Evolutionary conservation across 1,284 basidiomycete species (phyloP).

Genomic region (Vanrija humicola): DNA sequence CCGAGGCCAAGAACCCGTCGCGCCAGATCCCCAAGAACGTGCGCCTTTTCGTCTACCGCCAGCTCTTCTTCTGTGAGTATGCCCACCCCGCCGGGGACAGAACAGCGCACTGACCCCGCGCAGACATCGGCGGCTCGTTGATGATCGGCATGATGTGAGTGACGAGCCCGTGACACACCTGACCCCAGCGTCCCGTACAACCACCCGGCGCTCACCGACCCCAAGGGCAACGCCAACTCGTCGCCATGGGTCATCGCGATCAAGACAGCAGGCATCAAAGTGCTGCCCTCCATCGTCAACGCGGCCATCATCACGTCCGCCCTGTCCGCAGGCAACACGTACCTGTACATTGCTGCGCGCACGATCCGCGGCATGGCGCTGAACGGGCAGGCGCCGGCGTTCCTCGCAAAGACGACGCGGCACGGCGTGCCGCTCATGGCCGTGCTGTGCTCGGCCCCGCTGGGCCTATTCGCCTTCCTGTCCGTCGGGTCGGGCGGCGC

Average conservation of each 20-base stretch:
- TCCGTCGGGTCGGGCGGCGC: constrained; percentile 54
- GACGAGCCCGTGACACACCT: constrained; percentile 37
- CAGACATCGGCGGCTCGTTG: constrained; percentile 61
- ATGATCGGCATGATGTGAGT: constrained; percentile 65
- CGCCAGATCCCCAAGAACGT: constrained; percentile 72
- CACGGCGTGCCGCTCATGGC: constrained; percentile 70
- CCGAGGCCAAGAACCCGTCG: constrained; percentile 58
- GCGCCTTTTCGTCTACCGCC: constrained; percentile 68
- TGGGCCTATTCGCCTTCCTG: constrained; percentile 61
- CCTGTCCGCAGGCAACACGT: constrained; percentile 56
- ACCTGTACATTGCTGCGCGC: constrained; percentile 56
- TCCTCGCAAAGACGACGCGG: constrained; percentile 62
- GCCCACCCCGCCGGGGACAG: constrained; percentile 27
- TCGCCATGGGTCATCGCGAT: constrained; percentile 75
- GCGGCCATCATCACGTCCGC: constrained; percentile 59
- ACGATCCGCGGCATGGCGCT: constrained; percentile 58
- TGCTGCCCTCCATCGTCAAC: constrained; percentile 61
- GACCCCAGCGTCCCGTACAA: constrained; percentile 68
- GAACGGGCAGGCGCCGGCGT: constrained; percentile 62
- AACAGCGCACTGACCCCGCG: constrained; percentile 58
- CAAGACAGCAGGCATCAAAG: constrained; percentile 66
- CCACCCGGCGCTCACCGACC: constrained; percentile 57
- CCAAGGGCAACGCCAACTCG: constrained; percentile 61
- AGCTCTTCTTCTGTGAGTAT: constrained; percentile 59
- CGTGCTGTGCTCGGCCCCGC: constrained; percentile 61